phyloP scores from a whole-genome alignment of 208 protist species.

The Crithidia brevicula region DNA sequence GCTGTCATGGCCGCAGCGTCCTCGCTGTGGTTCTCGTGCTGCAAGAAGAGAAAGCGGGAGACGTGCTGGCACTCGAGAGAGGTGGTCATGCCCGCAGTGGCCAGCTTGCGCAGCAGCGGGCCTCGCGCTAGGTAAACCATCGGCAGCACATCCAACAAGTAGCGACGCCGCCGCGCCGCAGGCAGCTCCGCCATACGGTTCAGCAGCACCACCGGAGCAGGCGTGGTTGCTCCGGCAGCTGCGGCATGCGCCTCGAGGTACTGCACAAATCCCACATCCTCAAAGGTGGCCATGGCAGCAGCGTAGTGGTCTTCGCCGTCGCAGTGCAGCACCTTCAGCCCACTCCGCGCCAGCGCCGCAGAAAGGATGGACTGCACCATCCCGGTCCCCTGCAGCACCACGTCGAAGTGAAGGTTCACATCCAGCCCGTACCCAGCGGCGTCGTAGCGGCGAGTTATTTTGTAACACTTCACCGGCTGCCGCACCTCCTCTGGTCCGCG shows the following conservation, averaged over 20 bases:
- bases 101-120: slow-evolving; percentile 46
- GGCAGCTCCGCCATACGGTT: slow-evolving; percentile 39
- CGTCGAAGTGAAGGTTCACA: slow-evolving; percentile 57
- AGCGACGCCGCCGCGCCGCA: slow-evolving; percentile 29
- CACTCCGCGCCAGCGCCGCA: slow-evolving; percentile 80
- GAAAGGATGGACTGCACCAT: slow-evolving; percentile 85
- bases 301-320: slow-evolving; percentile 89
- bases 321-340: slow-evolving; percentile 89
- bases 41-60: slow-evolving; percentile 52
- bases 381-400: slow-evolving; percentile 90
- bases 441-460: slow-evolving; percentile 66
- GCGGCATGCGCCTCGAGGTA: slow-evolving; percentile 28
- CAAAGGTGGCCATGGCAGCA: slow-evolving; percentile 56
- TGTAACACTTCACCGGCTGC: slow-evolving; percentile 82
- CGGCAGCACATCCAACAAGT: slow-evolving; percentile 74
- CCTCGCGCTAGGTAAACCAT: slow-evolving; percentile 63
- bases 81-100: slow-evolving; percentile 53
- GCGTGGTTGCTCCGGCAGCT: not conserved
- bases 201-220: slow-evolving; percentile 8
- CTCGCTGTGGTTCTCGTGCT: slow-evolving; percentile 3
- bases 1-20: not conserved
- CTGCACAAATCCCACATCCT: slow-evolving; percentile 37
- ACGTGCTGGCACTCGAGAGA: slow-evolving; percentile 76
- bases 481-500: slow-evolving; percentile 79
- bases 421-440: slow-evolving; percentile 52